Conservation (phyloP, 1,139 yeast genomes). For the Spathaspora sp. region DNA sequence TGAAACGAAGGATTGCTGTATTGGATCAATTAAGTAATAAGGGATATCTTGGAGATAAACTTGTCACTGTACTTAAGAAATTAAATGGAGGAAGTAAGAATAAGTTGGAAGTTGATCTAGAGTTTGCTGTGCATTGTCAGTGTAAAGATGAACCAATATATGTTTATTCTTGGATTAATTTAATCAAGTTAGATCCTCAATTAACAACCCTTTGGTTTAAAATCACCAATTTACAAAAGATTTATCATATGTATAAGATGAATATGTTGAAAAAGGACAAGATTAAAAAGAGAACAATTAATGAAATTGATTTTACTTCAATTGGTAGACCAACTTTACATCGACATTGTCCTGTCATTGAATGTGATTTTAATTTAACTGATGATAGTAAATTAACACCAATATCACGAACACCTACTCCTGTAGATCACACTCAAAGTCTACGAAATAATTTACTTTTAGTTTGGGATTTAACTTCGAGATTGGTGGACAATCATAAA, state of each 20-base stretch:
- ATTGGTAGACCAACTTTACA: slow-evolving; percentile 11
- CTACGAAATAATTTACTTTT: neutral
- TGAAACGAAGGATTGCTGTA: slow-evolving; percentile 32
- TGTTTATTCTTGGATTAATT: slow-evolving; percentile 40
- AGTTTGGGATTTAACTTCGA: slow-evolving; percentile 2
- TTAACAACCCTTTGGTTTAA: slow-evolving; percentile 43
- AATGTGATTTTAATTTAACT: slow-evolving; percentile 42
- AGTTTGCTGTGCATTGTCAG: slow-evolving; percentile 8
- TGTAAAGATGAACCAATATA: slow-evolving; percentile 7
- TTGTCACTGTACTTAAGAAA: slow-evolving; percentile 16
- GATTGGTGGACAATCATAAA: slow-evolving; percentile 13
- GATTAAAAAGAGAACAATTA: slow-evolving; percentile 11
- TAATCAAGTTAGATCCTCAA: slow-evolving; percentile 42
- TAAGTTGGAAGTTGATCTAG: slow-evolving; percentile 21
- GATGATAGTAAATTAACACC: slow-evolving; percentile 16
- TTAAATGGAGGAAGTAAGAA: slow-evolving; percentile 17
- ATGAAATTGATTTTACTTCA: slow-evolving; percentile 29
- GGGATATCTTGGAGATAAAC: neutral
- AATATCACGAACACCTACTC: slow-evolving; percentile 4
- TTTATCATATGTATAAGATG: slow-evolving; percentile 40
- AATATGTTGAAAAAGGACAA: slow-evolving; percentile 15
- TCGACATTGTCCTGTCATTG: slow-evolving; percentile 41
- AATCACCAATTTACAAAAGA: slow-evolving; percentile 41
- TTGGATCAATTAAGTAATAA: slow-evolving; percentile 19
- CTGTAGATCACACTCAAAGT: neutral